These are phyloP conservation scores for Discostella pseudostelligera DNA, from an alignment of 108 stramenopile genomes.

Conservation along the genomic window DNA sequence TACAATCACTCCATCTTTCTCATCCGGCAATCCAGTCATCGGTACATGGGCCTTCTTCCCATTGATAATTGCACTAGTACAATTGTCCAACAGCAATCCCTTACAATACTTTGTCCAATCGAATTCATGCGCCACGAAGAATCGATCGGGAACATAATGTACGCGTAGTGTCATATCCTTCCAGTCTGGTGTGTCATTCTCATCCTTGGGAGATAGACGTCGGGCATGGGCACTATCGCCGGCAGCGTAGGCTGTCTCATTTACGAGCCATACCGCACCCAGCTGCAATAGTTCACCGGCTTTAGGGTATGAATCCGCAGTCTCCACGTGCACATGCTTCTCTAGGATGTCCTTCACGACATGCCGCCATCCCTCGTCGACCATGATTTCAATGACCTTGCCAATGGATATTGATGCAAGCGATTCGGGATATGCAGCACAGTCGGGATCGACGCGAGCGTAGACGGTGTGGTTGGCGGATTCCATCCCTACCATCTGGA, in stretches of 20 bases:
- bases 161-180: constrained; percentile 51
- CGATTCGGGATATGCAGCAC: constrained; percentile 4
- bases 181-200: constrained; percentile 36
- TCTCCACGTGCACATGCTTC: constrained; percentile 35
- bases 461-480: constrained; percentile 41
- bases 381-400: constrained; percentile 47
- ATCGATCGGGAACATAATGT: constrained; percentile 47
- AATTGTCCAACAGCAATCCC: constrained; percentile 41
- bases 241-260: constrained; percentile 36
- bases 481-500: constrained; percentile 50
- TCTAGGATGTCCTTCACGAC: constrained; percentile 48
- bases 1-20: constrained; percentile 49
- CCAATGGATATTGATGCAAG: constrained; percentile 25
- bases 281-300: constrained; percentile 42
- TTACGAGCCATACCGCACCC: constrained; percentile 46
- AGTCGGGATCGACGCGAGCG: constrained; percentile 37
- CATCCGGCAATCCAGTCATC: constrained; percentile 43
- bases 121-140: constrained; percentile 39
- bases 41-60: constrained; percentile 40
- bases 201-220: constrained; percentile 34
- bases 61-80: constrained; percentile 21
- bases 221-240: constrained; percentile 39
- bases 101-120: constrained; percentile 50
- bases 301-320: constrained; percentile 37
- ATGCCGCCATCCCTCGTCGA: constrained; percentile 46